phyloP scores from a whole-genome alignment of 805 yeast species.

The Saturnispora quitensis region DNA sequence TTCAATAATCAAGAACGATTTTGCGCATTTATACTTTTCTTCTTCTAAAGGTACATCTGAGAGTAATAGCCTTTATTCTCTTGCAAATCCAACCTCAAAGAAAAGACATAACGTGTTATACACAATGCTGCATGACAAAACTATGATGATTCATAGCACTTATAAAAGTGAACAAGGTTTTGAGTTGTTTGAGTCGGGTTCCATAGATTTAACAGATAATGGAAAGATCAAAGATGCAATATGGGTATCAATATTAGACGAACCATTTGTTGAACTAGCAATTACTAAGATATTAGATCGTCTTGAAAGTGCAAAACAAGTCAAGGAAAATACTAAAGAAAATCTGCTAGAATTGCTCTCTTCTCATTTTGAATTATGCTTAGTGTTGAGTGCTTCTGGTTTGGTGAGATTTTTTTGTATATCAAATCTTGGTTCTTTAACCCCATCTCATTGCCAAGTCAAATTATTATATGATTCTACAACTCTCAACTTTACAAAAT shows the following conservation, averaged over 20 bases:
- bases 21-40: constrained; percentile 3
- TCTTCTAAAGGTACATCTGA: constrained; percentile 3
- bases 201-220: constrained; percentile 27
- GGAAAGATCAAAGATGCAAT: constrained; percentile 7
- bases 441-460: constrained; percentile 41
- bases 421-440: constrained; percentile 36
- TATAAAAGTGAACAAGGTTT: constrained; percentile 51
- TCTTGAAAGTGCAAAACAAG: constrained; percentile 12
- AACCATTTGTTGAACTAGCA: constrained; percentile 26
- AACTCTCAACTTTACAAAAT: constrained; percentile 17
- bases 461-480: constrained; percentile 26
- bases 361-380: constrained; percentile 31
- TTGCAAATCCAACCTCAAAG: constrained; percentile 4
- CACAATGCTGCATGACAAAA: constrained; percentile 51
- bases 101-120: constrained; percentile 46
- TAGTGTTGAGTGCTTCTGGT: constrained; percentile 36
- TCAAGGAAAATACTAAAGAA: constrained; percentile 12
- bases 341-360: constrained; percentile 20
- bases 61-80: constrained; percentile 4
- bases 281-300: constrained; percentile 15
- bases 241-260: constrained; percentile 30
- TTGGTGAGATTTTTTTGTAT: constrained; percentile 36
- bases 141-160: constrained; percentile 61
- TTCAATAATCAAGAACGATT: constrained; percentile 21
- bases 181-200: constrained; percentile 50